Percentiles rank a stretch among this genome's conserved stretches.
These are phyloP conservation scores for Smittium culicis DNA, from an alignment of 371 early-diverging fungal genomes.

Conservation along the genomic window DNA sequence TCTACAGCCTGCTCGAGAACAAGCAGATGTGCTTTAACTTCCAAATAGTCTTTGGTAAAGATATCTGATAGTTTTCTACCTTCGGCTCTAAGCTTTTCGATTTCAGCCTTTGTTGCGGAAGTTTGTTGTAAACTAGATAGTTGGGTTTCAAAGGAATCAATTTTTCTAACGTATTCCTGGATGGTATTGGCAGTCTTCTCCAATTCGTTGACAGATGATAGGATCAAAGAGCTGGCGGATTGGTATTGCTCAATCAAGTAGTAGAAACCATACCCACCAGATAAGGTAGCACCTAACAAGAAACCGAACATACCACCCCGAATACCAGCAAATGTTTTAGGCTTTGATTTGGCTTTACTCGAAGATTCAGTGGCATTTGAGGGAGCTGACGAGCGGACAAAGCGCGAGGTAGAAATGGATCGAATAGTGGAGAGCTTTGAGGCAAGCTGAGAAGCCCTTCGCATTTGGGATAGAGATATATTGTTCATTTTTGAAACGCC, in stretches of 20 bases:
- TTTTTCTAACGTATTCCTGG: conserved; percentile 56
- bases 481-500: too few species aligned
- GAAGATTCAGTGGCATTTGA: too few species aligned
- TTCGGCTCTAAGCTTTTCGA: conserved; percentile 45
- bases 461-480: too few species aligned
- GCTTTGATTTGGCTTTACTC: too few species aligned
- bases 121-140: conserved; percentile 40
- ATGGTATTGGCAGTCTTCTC: conserved; percentile 51
- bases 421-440: too few species aligned
- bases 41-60: background rate
- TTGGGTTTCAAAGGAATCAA: conserved; percentile 53
- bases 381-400: too few species aligned
- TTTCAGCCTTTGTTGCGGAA: conserved; percentile 49
- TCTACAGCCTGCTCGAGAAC: background rate
- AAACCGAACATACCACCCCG: conserved; percentile 54
- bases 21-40: background rate
- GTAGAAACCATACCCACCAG: conserved; percentile 63
- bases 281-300: conserved; percentile 55
- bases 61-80: conserved; percentile 16
- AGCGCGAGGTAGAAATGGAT: too few species aligned
- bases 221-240: conserved; percentile 46
- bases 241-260: conserved; percentile 70
- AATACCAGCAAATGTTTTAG: too few species aligned
- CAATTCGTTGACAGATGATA: conserved; percentile 58
- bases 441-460: too few species aligned